Percentiles rank a stretch among this genome's conserved stretches.
These are phyloP conservation scores for Antitrichia curtipendula DNA, from an alignment of 225 moss, liverwort and hornwort genomes.

Conservation along the genomic window DNA sequence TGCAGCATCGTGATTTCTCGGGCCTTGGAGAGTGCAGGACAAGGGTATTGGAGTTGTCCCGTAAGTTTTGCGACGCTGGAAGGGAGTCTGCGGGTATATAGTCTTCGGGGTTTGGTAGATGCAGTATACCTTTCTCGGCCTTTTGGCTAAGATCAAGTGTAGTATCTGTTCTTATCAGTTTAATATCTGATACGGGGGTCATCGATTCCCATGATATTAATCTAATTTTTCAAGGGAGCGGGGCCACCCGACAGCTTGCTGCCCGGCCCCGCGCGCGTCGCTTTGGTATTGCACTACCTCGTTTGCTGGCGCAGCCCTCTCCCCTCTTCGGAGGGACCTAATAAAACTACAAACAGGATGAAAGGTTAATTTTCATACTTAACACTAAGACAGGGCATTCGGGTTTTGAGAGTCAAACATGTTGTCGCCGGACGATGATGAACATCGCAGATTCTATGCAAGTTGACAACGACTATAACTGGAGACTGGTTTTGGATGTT, in stretches of 20 bases:
- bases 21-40: no score
- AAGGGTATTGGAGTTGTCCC: background rate
- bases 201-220: background rate
- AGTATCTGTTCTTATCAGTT: conserved; percentile 71
- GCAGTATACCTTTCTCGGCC: conserved; percentile 42
- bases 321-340: background rate
- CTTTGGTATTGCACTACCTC: background rate
- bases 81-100: background rate
- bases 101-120: accelerated
- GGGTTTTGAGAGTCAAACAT: no score
- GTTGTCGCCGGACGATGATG: no score
- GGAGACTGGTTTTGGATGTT: accelerated
- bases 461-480: accelerated
- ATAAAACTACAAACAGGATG: background rate
- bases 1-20: no score
- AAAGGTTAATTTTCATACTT: no score
- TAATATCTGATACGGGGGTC: conserved; percentile 1
- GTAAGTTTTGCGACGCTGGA: background rate
- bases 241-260: background rate
- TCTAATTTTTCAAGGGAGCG: background rate
- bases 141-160: conserved; percentile 76
- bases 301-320: background rate
- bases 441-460: no score
- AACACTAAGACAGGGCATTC: no score
- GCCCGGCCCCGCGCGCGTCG: background rate